These are phyloP conservation scores for Fraxinus platypoda DNA, from an alignment of 305 asterid genomes.

Conservation along the genomic window DNA sequence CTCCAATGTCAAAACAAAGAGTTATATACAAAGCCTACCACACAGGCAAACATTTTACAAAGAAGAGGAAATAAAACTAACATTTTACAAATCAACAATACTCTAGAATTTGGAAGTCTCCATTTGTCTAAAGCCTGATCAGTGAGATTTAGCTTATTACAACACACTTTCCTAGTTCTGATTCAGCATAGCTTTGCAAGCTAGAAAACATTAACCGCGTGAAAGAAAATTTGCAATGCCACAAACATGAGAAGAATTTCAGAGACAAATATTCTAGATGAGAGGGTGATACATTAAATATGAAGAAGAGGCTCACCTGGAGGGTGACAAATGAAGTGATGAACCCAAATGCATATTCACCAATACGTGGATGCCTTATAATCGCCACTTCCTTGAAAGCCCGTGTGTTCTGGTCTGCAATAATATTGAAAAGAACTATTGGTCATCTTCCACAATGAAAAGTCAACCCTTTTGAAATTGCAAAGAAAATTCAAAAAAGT, in stretches of 20 bases:
- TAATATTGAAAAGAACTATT: background rate
- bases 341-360: conserved; percentile 44
- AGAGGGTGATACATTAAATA: background rate
- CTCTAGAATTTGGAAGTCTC: background rate
- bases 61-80: background rate
- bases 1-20: background rate
- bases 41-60: background rate
- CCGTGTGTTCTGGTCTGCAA: conserved; percentile 35
- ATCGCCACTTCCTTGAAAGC: conserved; percentile 48
- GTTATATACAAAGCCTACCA: background rate
- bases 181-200: background rate
- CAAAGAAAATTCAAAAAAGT: background rate
- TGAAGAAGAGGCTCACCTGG: conserved; percentile 9
- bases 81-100: background rate
- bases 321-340: conserved; percentile 40
- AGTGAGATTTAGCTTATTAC: background rate
- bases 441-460: background rate
- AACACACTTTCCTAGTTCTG: background rate
- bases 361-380: conserved; percentile 37
- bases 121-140: background rate
- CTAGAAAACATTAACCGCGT: background rate
- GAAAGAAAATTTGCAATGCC: background rate
- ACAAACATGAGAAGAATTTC: background rate
- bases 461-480: background rate
- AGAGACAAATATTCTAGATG: background rate